Evolutionary conservation across 495 filamentous ascomycete genomes (phyloP).

Genomic region (Tricharina praecox): DNA sequence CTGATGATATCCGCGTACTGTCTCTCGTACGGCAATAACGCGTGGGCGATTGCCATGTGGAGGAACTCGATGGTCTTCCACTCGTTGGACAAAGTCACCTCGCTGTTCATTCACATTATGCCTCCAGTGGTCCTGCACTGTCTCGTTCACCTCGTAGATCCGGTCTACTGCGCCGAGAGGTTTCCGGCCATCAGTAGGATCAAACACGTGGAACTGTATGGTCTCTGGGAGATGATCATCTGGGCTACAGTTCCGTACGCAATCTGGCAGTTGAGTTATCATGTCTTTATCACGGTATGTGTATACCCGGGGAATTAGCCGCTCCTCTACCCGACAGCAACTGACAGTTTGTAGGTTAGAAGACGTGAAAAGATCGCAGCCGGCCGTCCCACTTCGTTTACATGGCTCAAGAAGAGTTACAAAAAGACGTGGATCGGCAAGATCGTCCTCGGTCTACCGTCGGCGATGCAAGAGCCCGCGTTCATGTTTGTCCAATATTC

Average conservation of each 20-base stretch:
- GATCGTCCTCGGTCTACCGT: constrained; percentile 61
- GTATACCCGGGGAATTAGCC: neutral
- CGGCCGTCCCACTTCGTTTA: constrained; percentile 87
- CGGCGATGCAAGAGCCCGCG: constrained; percentile 59
- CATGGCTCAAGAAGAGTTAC: constrained; percentile 87
- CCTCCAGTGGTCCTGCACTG: constrained; percentile 84
- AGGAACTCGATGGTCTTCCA: constrained; percentile 92
- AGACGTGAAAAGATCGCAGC: constrained; percentile 88
- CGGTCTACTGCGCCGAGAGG: constrained; percentile 43
- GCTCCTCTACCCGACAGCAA: too few relatives aligned
- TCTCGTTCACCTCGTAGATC: constrained; percentile 62
- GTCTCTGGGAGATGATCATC: constrained; percentile 64
- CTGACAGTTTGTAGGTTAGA: constrained; percentile 13
- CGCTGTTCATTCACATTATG: constrained; percentile 97
- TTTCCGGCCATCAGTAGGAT: constrained; percentile 80
- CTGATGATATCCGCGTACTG: constrained; percentile 89
- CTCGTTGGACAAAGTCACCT: constrained; percentile 67
- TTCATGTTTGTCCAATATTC: constrained; percentile 94
- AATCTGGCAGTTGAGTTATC: constrained; percentile 81
- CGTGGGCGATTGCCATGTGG: constrained; percentile 98
- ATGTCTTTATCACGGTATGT: constrained; percentile 83
- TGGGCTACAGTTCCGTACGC: constrained; percentile 89
- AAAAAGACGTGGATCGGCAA: constrained; percentile 73
- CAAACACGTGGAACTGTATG: constrained; percentile 64
- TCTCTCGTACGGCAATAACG: constrained; percentile 87